Conservation (phyloP, 2,329 filamentous ascomycete species). For the Calycina herbarum region DNA sequence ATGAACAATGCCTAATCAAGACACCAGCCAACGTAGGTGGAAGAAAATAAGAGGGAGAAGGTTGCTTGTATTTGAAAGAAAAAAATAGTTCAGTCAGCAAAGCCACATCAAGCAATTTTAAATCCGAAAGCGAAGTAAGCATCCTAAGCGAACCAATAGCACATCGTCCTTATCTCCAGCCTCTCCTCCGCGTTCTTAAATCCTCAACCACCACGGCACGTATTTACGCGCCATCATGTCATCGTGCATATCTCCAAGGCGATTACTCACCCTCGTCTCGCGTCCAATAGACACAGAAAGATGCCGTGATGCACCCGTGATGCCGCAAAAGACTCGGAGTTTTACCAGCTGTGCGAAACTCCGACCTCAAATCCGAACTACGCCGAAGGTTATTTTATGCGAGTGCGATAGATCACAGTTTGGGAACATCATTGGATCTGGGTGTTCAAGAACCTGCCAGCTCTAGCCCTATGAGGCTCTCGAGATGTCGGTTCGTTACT, state of each 20-base stretch:
- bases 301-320: neutral
- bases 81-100: neutral
- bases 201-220: neutral
- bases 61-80: slow-evolving; percentile 5
- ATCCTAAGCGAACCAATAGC: neutral
- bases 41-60: neutral
- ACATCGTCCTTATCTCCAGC: neutral
- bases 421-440: neutral
- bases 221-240: neutral
- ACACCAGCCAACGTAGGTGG: neutral
- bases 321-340: neutral
- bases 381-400: neutral
- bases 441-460: neutral
- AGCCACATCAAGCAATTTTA: too few species aligned
- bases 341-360: neutral
- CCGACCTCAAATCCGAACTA: neutral
- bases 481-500: neutral
- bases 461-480: neutral
- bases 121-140: too few species aligned
- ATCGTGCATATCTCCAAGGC: neutral
- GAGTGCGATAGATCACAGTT: neutral
- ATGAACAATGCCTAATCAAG: neutral
- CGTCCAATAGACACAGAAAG: neutral
- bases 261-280: slow-evolving; percentile 2
- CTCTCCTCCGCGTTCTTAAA: neutral